phyloP scores from a whole-genome alignment of 768 basidiomycete species.

The Cubamyces sp. region DNA sequence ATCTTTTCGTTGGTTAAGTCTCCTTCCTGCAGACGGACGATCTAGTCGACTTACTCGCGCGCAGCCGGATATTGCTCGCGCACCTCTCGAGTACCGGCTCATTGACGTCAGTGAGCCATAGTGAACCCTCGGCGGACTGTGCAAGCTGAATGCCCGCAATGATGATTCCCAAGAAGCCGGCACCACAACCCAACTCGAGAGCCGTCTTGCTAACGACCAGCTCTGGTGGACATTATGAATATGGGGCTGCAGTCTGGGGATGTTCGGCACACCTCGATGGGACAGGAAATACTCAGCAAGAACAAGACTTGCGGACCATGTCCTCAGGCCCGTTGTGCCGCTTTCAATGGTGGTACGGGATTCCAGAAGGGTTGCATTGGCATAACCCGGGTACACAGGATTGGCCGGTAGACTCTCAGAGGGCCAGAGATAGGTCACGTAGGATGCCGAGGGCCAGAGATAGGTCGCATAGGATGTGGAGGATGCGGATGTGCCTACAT shows the following conservation, averaged over 20 bases:
- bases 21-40: neutral
- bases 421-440: conserved; percentile 68
- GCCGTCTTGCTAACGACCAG: conserved; percentile 50
- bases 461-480: conserved; percentile 66
- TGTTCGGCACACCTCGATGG: conserved; percentile 50
- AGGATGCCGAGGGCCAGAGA: conserved; percentile 70
- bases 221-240: conserved; percentile 35
- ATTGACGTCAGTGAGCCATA: conserved; percentile 70
- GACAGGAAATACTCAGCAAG: conserved; percentile 63
- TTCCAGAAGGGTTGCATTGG: conserved; percentile 65
- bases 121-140: neutral
- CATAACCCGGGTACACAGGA: conserved; percentile 32
- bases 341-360: conserved; percentile 73
- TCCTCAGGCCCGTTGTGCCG: conserved; percentile 80
- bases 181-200: conserved; percentile 77
- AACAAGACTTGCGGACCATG: conserved; percentile 75
- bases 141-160: conserved; percentile 56
- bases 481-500: conserved; percentile 38
- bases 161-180: conserved; percentile 74
- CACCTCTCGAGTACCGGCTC: conserved; percentile 66
- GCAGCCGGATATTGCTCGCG: conserved; percentile 56
- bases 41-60: conserved; percentile 60
- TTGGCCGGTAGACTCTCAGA: neutral
- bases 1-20: conserved; percentile 45
- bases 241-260: neutral